These are phyloP conservation scores for Kickxella alabastrina DNA, from an alignment of 192 early-diverging fungal genomes.

Conservation along the genomic window DNA sequence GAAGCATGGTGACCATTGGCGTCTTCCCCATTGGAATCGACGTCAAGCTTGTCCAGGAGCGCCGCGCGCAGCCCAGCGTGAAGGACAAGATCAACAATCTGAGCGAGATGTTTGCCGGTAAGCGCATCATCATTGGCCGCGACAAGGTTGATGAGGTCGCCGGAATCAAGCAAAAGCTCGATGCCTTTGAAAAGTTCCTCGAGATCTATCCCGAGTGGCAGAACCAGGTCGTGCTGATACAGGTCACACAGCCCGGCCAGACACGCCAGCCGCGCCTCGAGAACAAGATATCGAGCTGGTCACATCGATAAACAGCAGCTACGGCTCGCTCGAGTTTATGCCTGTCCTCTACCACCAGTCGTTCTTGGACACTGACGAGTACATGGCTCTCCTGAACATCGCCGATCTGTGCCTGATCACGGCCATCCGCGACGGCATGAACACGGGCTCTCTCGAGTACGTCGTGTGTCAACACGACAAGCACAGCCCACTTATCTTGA, in stretches of 20 bases:
- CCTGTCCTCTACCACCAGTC: slow-evolving; percentile 93
- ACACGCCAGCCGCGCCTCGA: slow-evolving; percentile 66
- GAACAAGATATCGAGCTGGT: slow-evolving; percentile 84
- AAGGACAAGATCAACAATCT: slow-evolving; percentile 75
- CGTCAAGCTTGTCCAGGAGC: slow-evolving; percentile 62
- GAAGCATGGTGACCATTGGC: slow-evolving; percentile 71
- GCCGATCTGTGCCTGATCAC: slow-evolving; percentile 96
- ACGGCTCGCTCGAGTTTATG: slow-evolving; percentile 91
- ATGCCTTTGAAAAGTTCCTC: slow-evolving; percentile 91
- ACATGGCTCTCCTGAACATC: slow-evolving; percentile 84
- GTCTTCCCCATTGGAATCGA: slow-evolving; percentile 99
- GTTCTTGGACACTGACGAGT: slow-evolving; percentile 90
- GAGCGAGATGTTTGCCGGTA: slow-evolving; percentile 77
- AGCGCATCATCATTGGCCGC: slow-evolving; percentile 93
- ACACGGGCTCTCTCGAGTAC: slow-evolving; percentile 91
- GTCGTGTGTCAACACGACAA: slow-evolving; percentile 87
- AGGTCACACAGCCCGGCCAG: slow-evolving; percentile 88
- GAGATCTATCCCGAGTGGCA: slow-evolving; percentile 88
- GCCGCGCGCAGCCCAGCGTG: slow-evolving; percentile 64
- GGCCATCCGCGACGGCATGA: slow-evolving; percentile 94
- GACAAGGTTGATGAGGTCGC: slow-evolving; percentile 94
- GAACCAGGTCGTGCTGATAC: slow-evolving; percentile 87
- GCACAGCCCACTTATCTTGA: slow-evolving; percentile 83
- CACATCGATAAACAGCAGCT: slow-evolving; percentile 88
- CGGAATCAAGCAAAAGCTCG: slow-evolving; percentile 92